Percentiles rank a stretch among this genome's conserved stretches.
phyloP scores from a whole-genome alignment of 257 asterid genomes.

The Ajuga chamaepitys region DNA sequence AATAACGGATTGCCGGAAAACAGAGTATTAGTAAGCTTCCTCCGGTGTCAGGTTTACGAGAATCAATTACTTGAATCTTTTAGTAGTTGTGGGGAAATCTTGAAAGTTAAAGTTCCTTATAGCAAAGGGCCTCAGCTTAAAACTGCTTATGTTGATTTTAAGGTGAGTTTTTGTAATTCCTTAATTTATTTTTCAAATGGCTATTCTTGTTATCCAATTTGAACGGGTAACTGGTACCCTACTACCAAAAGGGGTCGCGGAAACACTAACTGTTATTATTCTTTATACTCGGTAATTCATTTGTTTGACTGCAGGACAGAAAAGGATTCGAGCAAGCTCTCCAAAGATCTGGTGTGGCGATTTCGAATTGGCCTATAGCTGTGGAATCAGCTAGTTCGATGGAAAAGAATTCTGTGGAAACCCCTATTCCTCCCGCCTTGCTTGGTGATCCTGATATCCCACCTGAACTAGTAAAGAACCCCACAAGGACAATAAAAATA shows the following conservation, averaged over 20 bases:
- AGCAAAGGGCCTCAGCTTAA: slow-evolving; percentile 13
- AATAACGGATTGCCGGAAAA: slow-evolving; percentile 19
- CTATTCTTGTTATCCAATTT: neutral
- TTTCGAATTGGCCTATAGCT: neutral
- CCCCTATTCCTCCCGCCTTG: slow-evolving; percentile 40
- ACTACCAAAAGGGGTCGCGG: neutral
- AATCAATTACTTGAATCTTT: neutral
- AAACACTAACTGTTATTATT: neutral
- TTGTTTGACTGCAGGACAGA: slow-evolving; percentile 35
- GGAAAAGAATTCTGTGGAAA: slow-evolving; percentile 12
- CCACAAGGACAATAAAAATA: slow-evolving; percentile 52
- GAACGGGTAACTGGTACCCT: no score
- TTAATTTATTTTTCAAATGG: neutral
- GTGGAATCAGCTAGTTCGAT: slow-evolving; percentile 33
- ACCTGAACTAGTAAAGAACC: slow-evolving; percentile 44
- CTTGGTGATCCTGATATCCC: slow-evolving; percentile 41
- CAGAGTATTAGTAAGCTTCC: slow-evolving; percentile 36
- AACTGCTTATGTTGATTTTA: slow-evolving; percentile 36
- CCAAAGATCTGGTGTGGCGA: neutral
- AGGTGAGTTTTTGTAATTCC: slow-evolving; percentile 28
- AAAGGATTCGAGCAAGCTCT: slow-evolving; percentile 36
- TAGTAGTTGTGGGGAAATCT: slow-evolving; percentile 31
- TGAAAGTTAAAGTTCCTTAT: slow-evolving; percentile 24
- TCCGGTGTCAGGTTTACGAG: neutral
- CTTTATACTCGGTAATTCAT: neutral